These are phyloP conservation scores for Fomitopsis betulina DNA, from an alignment of 1,284 basidiomycete species.

Conservation along the genomic window DNA sequence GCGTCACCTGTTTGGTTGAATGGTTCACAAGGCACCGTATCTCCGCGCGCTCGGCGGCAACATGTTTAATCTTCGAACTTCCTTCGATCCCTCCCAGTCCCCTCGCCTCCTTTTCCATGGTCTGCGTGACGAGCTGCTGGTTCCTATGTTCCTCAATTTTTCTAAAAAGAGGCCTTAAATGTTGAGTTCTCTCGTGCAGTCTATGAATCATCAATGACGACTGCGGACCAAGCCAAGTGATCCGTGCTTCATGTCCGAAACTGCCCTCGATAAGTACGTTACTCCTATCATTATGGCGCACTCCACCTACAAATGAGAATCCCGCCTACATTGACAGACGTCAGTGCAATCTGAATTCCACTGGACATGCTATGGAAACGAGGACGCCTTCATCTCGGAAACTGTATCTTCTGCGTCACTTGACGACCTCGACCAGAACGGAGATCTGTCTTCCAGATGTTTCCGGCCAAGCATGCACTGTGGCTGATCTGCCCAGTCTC, in stretches of 20 bases:
- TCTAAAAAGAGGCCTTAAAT: too few species aligned
- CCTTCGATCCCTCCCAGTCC: too few species aligned
- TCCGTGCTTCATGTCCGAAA: not conserved
- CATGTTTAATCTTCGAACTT: conserved; percentile 1
- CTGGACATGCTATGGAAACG: not conserved
- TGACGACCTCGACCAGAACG: not conserved
- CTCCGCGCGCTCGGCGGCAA: not conserved
- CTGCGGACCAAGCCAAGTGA: not conserved
- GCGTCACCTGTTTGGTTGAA: conserved; percentile 17
- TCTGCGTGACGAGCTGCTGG: too few species aligned
- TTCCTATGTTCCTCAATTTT: too few species aligned
- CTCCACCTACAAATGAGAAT: not conserved
- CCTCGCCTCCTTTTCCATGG: too few species aligned
- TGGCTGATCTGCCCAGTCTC: not conserved
- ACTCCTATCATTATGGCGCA: too few species aligned
- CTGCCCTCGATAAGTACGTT: not conserved
- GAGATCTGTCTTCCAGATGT: not conserved
- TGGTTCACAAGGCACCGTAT: conserved; percentile 10
- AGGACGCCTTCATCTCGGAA: not conserved
- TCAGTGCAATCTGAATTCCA: not conserved
- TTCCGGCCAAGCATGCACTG: not conserved
- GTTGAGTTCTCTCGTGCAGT: not conserved
- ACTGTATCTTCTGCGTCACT: not conserved
- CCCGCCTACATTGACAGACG: not conserved
- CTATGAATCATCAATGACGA: not conserved